Conservation (phyloP, 768 basidiomycete species). For the Tulasnella sp. region DNA sequence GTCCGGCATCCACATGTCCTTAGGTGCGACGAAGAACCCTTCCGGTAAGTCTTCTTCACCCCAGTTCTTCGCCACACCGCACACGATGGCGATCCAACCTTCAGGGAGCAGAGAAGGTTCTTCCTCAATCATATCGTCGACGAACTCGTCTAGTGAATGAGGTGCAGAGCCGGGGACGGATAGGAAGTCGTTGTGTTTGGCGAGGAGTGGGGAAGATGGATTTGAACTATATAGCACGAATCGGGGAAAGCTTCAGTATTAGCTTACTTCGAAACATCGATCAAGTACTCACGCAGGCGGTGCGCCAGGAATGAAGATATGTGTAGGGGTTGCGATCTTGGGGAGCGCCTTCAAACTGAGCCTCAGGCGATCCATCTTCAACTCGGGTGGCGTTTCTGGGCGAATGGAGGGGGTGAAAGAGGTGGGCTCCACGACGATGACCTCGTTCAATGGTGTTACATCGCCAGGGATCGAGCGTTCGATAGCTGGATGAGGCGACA, state of each 20-base stretch:
- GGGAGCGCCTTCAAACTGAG: background rate
- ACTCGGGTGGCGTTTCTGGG: constrained; percentile 3
- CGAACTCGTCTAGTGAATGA: background rate
- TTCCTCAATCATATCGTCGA: background rate
- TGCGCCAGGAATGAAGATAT: constrained; percentile 48
- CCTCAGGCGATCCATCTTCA: constrained; percentile 3
- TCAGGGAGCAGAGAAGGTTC: constrained; percentile 46
- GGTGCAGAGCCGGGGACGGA: too few relatives aligned
- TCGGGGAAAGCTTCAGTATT: background rate
- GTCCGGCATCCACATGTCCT: constrained; percentile 75
- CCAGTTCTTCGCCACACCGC: constrained; percentile 52
- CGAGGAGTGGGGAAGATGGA: constrained; percentile 13
- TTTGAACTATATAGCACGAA: constrained; percentile 1
- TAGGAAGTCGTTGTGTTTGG: background rate
- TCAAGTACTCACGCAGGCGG: constrained; percentile 33
- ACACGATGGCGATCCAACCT: constrained; percentile 69
- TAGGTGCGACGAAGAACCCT: constrained; percentile 63
- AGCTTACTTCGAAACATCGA: background rate
- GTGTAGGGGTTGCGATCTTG: constrained; percentile 38
- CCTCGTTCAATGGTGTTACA: background rate
- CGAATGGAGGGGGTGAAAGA: background rate
- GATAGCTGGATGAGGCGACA: too few relatives aligned
- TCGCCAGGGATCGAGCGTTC: too few relatives aligned
- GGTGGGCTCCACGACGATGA: background rate
- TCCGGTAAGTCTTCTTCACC: constrained; percentile 42